Conservation (phyloP, 228 moss, liverwort and hornwort species). For the Sphagnum fallax region DNA sequence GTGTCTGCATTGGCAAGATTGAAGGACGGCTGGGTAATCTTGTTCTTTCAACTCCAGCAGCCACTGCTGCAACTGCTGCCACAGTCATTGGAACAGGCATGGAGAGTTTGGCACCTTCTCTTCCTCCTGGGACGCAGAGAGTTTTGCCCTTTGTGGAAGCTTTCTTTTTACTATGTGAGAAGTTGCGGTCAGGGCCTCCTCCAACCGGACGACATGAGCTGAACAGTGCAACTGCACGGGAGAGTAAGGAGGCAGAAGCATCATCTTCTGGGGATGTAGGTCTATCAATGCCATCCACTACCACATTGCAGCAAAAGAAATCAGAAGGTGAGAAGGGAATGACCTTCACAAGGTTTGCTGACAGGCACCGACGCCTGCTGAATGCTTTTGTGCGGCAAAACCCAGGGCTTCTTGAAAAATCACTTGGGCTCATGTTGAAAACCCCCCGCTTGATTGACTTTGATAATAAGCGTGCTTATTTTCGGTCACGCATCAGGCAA, state of each 20-base stretch:
- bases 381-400: constrained; percentile 91
- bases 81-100: constrained; percentile 58
- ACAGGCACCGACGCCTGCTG: constrained; percentile 78
- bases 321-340: constrained; percentile 70
- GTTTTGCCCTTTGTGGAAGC: constrained; percentile 93
- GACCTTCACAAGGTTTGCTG: constrained; percentile 93
- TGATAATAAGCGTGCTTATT: constrained; percentile 93
- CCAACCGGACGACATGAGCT: constrained; percentile 65
- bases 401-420: constrained; percentile 72
- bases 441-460: constrained; percentile 85
- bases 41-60: constrained; percentile 41
- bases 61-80: constrained; percentile 44
- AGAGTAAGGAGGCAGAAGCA: constrained; percentile 89
- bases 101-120: constrained; percentile 67
- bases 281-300: constrained; percentile 52
- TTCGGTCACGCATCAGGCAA: constrained; percentile 89
- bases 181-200: constrained; percentile 67
- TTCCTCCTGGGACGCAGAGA: constrained; percentile 91
- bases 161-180: constrained; percentile 95
- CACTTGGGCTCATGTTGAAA: constrained; percentile 65
- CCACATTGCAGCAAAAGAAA: constrained; percentile 35
- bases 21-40: constrained; percentile 66
- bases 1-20: constrained; percentile 82
- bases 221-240: constrained; percentile 80
- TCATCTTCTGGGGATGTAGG: constrained; percentile 54